Evolutionary conservation across 805 yeast genomes (phyloP), one percentile per base, ranked within the genome.

Genomic region (Yarrowia yakushimensis): DNA sequence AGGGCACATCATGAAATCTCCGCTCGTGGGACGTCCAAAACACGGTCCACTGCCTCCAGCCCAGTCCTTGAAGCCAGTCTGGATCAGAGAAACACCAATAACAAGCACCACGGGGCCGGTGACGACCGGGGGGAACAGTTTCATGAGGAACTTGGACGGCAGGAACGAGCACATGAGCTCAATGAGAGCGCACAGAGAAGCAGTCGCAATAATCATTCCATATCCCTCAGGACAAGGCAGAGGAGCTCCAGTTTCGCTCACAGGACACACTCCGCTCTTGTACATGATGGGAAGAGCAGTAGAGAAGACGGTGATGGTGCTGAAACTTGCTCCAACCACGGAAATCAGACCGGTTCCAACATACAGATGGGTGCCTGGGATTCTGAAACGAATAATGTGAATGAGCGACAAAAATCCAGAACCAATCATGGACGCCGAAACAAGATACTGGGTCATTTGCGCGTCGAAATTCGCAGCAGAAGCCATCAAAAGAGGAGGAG

Each of bases 61-160:
- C 88, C 96, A 90, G 74, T 91, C 90, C 70, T 82, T 74, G 74
- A 91, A 86, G 25, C 96, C 97, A 33, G 90, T 73, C 67, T 78
- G 78, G 64, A 90, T 79, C 68, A 91, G 80, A 27, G 79, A 76
- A 46, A 85, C 79, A 68, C 97, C 97, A 70, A 91, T 90, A 33
- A 91, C 79, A 62, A 91, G 74, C 30, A 91, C 97, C 48, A 91
- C 97, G 10, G 97, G 96, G 63, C 97, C 97, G 28, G 96, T 91
- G 65, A 92, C 97, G 60, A 90, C 76, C 36, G 96, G 92, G 18
- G 97, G 97, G 78, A 91, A 91, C 34, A 88, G 69, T 65, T 79
- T 84, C 73, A 88, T 90, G 67, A 91, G 79, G 13, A 80, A 67
- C 36, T 78, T 80, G 4, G 96, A 84, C 11, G 97, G 97, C 67